Conservation (phyloP, 306 rosid species). For the Malus sylvestris region DNA sequence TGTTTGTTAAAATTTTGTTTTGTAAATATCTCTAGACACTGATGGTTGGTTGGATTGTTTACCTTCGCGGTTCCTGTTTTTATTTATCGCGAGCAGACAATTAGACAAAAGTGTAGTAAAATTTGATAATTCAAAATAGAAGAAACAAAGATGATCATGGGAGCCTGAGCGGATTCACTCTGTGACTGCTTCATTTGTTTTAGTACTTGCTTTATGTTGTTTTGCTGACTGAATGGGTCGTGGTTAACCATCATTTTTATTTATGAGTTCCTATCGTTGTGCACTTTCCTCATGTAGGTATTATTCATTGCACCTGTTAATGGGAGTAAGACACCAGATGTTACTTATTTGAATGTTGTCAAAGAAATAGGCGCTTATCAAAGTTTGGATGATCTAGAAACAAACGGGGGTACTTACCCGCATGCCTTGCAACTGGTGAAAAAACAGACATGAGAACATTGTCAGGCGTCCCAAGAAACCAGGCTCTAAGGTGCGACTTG, state of each 20-base stretch:
- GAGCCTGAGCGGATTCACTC: background rate
- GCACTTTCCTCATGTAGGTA: constrained; percentile 44
- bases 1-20: background rate
- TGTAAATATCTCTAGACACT: background rate
- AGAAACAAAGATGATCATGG: background rate
- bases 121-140: background rate
- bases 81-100: background rate
- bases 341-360: constrained; percentile 17
- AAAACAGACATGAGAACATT: constrained; percentile 44
- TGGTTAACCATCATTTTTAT: background rate
- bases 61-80: background rate
- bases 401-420: constrained; percentile 15
- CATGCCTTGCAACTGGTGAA: constrained; percentile 35
- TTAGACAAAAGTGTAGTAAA: background rate
- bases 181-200: background rate
- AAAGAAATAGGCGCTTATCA: constrained; percentile 30
- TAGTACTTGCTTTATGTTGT: background rate
- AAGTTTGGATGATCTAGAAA: constrained; percentile 38
- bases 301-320: constrained; percentile 65
- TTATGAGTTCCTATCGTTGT: background rate
- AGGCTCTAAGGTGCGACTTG: constrained; percentile 64
- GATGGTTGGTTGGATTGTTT: background rate
- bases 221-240: background rate
- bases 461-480: constrained; percentile 57
- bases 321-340: constrained; percentile 25